Conservation (phyloP, 768 basidiomycete species). For the Mycena polygramma region DNA sequence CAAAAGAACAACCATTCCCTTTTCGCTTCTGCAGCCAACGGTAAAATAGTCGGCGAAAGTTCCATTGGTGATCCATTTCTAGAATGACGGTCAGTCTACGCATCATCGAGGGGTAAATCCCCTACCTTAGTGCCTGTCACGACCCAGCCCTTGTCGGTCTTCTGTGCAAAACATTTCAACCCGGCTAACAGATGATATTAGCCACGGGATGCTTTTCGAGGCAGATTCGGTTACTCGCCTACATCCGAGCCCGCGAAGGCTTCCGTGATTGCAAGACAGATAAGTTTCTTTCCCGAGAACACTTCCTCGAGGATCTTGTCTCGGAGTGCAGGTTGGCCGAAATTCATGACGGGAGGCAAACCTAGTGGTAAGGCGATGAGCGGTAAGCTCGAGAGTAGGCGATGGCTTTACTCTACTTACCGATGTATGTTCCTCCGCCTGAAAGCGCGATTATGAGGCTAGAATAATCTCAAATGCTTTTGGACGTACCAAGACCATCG, state of each 20-base stretch:
- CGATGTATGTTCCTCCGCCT: constrained; percentile 58
- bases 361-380: constrained; percentile 48
- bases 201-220: neutral
- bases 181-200: constrained; percentile 54
- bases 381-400: too few relatives aligned
- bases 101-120: constrained; percentile 35
- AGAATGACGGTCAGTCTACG: neutral
- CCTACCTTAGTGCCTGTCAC: constrained; percentile 86
- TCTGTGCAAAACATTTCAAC: constrained; percentile 77
- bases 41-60: constrained; percentile 80
- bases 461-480: neutral
- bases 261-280: constrained; percentile 87
- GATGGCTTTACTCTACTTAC: constrained; percentile 32
- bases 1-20: constrained; percentile 48
- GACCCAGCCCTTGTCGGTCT: constrained; percentile 81
- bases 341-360: constrained; percentile 85
- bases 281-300: constrained; percentile 75
- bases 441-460: neutral
- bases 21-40: constrained; percentile 69
- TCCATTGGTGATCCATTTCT: constrained; percentile 88
- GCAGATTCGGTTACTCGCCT: constrained; percentile 21
- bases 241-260: constrained; percentile 88
- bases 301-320: constrained; percentile 70
- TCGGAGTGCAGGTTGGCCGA: constrained; percentile 74
- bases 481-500: constrained; percentile 67